Evolutionary conservation across 495 filamentous ascomycete species (phyloP).

Genomic region (Penicillium malachiteum): DNA sequence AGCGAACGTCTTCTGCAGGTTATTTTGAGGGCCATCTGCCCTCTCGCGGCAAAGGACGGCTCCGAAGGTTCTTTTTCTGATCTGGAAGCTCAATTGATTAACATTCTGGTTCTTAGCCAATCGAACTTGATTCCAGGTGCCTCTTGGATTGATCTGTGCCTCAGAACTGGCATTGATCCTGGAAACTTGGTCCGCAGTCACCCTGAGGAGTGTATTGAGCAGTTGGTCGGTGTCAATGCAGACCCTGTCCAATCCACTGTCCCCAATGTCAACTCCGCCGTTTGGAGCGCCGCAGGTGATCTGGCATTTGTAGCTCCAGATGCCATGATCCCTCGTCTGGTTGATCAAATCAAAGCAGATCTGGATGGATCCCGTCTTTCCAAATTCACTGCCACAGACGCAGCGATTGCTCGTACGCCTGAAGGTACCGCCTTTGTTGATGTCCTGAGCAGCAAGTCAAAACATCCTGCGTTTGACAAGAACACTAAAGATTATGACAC

Average conservation of each 20-base stretch:
- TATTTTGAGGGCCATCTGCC: conserved; percentile 71
- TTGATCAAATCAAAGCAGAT: conserved; percentile 69
- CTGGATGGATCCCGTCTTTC: conserved; percentile 64
- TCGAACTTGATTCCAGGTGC: conserved; percentile 71
- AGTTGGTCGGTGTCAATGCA: conserved; percentile 38
- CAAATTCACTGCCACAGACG: conserved; percentile 77
- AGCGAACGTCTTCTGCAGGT: conserved; percentile 51
- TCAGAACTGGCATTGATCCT: conserved; percentile 77
- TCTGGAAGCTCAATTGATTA: conserved; percentile 64
- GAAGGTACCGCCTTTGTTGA: conserved; percentile 87
- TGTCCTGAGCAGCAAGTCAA: conserved; percentile 75
- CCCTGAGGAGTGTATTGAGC: conserved; percentile 49
- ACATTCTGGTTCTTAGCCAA: conserved; percentile 74
- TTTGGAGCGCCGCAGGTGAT: conserved; percentile 79
- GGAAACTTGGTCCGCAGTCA: conserved; percentile 64
- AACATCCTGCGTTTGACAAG: conserved; percentile 66
- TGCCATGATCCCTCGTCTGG: conserved; percentile 69
- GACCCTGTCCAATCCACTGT: conserved; percentile 43
- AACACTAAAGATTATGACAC: conserved; percentile 92
- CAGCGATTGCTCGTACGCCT: conserved; percentile 84
- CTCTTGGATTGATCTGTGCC: conserved; percentile 85
- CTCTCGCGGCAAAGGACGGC: conserved; percentile 40
- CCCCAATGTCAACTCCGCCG: conserved; percentile 59
- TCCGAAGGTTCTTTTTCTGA: conserved; percentile 37
- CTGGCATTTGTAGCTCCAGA: conserved; percentile 92